Evolutionary conservation across 441 rosid species (phyloP).

Genomic region (Biscutella laevigata): DNA sequence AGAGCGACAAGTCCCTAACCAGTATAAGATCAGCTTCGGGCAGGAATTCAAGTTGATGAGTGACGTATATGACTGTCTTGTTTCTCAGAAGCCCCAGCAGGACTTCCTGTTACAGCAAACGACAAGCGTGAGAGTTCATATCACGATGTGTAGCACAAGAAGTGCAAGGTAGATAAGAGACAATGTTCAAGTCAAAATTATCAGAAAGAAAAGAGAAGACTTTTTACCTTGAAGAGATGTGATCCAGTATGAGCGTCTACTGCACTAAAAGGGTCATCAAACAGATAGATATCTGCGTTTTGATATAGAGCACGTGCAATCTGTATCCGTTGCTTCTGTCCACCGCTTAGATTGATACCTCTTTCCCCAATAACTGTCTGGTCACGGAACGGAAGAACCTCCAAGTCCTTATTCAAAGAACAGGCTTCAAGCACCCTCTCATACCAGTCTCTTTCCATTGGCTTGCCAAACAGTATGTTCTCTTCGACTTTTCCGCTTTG

Average conservation of each 20-base stretch:
- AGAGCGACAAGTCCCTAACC: conserved; percentile 23
- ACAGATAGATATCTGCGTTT: conserved; percentile 66
- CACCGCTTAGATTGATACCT: conserved; percentile 86
- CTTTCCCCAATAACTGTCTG: conserved; percentile 81
- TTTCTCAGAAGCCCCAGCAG: conserved; percentile 26
- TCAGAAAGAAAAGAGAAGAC: background rate
- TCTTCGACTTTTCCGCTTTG: conserved; percentile 77
- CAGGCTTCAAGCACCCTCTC: conserved; percentile 59
- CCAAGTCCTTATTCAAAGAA: conserved; percentile 61
- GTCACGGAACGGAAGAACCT: conserved; percentile 64
- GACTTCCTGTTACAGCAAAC: conserved; percentile 30
- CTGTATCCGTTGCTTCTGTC: conserved; percentile 84
- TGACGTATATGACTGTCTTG: conserved; percentile 38
- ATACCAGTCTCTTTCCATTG: conserved; percentile 58
- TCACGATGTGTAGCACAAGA: background rate
- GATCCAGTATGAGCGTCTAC: conserved; percentile 92
- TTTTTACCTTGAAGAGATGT: conserved; percentile 58
- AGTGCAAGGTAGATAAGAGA: background rate
- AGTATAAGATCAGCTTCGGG: conserved; percentile 38
- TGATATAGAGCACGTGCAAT: conserved; percentile 84
- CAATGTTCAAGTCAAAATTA: background rate
- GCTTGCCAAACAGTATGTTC: conserved; percentile 65
- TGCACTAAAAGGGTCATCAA: conserved; percentile 89
- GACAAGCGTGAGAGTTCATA: background rate
- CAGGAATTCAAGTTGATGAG: conserved; percentile 43